Percentiles rank a stretch among this genome's conserved stretches.
Evolutionary conservation across 371 early-diverging fungal species (phyloP).

Genomic region (Actinomortierella ambigua): DNA sequence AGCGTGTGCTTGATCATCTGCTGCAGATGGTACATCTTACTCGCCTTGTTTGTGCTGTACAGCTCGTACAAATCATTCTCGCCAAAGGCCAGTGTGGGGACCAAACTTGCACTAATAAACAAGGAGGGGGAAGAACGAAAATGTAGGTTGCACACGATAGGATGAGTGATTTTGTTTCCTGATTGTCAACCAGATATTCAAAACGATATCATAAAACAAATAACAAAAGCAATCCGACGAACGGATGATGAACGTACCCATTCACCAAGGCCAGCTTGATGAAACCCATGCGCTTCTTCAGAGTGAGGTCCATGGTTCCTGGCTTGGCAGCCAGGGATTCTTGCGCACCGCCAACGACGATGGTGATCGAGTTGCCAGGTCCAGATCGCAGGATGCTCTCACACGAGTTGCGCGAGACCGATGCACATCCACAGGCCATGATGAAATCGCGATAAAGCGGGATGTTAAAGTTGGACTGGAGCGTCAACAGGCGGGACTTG

Average conservation of each 20-base stretch:
- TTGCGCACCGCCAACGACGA: constrained; percentile 83
- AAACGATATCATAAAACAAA: not conserved
- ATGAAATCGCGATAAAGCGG: constrained; percentile 81
- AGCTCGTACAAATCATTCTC: constrained; percentile 84
- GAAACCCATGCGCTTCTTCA: constrained; percentile 79
- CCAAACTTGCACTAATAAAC: constrained; percentile 57
- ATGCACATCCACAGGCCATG: constrained; percentile 72
- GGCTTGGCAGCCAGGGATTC: constrained; percentile 75
- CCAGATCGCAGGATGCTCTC: constrained; percentile 74
- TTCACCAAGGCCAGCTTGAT: constrained; percentile 81
- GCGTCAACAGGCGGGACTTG: constrained; percentile 61
- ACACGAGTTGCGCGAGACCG: constrained; percentile 78
- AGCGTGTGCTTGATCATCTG: constrained; percentile 60
- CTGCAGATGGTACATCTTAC: constrained; percentile 60
- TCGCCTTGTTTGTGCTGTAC: constrained; percentile 55
- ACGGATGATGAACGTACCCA: constrained; percentile 46
- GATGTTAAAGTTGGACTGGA: constrained; percentile 65
- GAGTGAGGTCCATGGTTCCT: constrained; percentile 65
- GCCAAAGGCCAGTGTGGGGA: constrained; percentile 82
- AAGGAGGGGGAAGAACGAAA: not conserved
- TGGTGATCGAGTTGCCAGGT: constrained; percentile 78
- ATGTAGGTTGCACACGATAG: not conserved
- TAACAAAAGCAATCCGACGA: not conserved
- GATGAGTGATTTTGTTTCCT: not conserved
- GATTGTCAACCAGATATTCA: not conserved